Evolutionary conservation across 352 stramenopile species (phyloP), one percentile per base, ranked within the genome.

Genomic region (Pythium coloratum): DNA sequence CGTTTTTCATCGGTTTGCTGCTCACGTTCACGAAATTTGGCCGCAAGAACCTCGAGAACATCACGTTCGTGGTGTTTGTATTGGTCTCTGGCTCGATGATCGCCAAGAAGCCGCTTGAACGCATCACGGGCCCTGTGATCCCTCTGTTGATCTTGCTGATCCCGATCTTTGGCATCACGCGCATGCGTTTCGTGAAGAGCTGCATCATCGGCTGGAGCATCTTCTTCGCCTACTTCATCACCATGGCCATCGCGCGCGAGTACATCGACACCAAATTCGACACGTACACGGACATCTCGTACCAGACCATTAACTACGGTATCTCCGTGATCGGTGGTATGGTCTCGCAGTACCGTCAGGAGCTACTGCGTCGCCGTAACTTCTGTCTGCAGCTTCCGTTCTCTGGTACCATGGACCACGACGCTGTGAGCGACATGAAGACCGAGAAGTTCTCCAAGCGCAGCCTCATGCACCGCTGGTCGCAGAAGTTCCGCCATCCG

Each of bases 281-380:
- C 71, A 81, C 73, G 60, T 82, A 78, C 66, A 90, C 82, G 36
- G 77, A 90, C 60, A 89, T 94, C 46, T 88, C 82, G 66, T 94
- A 91, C 76, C 83, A 91, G 66, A 81, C 80, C 0, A 89, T 92
- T 58, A 94, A 94, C 75, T 94, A 94, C 75, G 81, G 81, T 24
- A 92, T 91, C 66, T 81, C 73, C 4, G 77, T 89, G 13, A 92
- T 94, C 67, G 83, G 81, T 40, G 85, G 85, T 59, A 92, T 92
- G 83, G 82, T 94, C n/a, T 91, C 83, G 0, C 85, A 94, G 62
- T 94, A 94, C 74, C 85, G 85, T 33, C 83, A 91, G 56, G 85
- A 94, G 59, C 71, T 94, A 18, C 69, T 91, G 28, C 78, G 85
- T 44, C 78, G 85, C 2, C 81, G 85, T 20, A 94, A 94, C 49